A percentile compares a stretch with the other conserved stretches of the same genome.
Evolutionary conservation across 352 stramenopile species (phyloP).

Genomic region (Phytophthora vignae): DNA sequence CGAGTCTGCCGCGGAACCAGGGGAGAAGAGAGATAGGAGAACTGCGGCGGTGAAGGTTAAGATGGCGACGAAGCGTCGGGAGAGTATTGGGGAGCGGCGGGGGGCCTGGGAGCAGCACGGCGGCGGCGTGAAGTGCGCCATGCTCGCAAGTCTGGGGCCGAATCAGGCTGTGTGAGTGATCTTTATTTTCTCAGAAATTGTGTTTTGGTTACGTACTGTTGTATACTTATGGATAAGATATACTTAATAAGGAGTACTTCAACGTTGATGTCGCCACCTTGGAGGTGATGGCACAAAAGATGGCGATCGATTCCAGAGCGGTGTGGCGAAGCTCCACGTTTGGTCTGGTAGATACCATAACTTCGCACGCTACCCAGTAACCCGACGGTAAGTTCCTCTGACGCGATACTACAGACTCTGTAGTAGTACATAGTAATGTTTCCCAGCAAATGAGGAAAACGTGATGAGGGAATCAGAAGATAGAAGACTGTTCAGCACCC

Average conservation of each 20-base stretch:
- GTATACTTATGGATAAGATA: too few species aligned
- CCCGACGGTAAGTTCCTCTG: too few species aligned
- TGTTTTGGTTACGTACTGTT: background rate
- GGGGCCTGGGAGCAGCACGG: background rate
- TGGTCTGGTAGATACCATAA: too few species aligned
- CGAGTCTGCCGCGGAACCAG: background rate
- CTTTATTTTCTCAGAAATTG: slow-evolving; percentile 4
- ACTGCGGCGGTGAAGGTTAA: background rate
- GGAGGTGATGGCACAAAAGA: too few species aligned
- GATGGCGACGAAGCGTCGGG: background rate
- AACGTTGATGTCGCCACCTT: background rate
- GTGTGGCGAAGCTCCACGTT: too few species aligned
- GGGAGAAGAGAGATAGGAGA: background rate
- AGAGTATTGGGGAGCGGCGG: background rate
- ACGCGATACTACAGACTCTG: too few species aligned
- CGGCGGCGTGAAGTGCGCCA: slow-evolving; percentile 11
- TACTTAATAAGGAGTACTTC: background rate
- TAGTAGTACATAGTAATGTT: too few species aligned
- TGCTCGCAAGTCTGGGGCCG: background rate
- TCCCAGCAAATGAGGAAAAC: too few species aligned
- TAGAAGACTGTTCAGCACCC: too few species aligned
- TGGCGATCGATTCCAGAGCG: too few species aligned
- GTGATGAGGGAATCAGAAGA: too few species aligned
- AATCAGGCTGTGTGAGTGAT: slow-evolving; percentile 23
- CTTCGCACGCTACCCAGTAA: too few species aligned